Conservation (phyloP, 805 yeast genomes). For the Dipodascopsis uninucleata region DNA sequence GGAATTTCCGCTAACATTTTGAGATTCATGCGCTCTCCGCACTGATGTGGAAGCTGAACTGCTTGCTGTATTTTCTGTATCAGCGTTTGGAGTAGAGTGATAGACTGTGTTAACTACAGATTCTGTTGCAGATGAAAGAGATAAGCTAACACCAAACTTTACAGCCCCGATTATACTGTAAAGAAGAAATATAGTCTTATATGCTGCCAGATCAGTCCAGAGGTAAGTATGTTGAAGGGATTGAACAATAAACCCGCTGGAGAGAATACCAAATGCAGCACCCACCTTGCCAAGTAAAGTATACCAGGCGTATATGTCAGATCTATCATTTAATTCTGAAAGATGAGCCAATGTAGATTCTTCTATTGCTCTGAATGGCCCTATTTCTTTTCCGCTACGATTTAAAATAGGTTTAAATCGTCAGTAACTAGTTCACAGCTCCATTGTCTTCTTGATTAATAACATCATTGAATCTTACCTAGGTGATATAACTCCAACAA, state of each 20-base stretch:
- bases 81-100: no score
- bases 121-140: constrained; percentile 50
- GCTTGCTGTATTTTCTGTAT: no score
- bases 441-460: no score
- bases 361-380: constrained; percentile 57
- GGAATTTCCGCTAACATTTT: no score
- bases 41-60: no score
- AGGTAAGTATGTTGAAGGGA: constrained; percentile 37
- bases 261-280: constrained; percentile 74
- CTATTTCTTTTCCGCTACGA: constrained; percentile 52
- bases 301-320: constrained; percentile 60
- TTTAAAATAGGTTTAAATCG: no score
- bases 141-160: constrained; percentile 50
- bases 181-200: constrained; percentile 24
- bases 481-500: constrained; percentile 54
- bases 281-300: constrained; percentile 48
- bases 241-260: constrained; percentile 68
- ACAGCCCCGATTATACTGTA: constrained; percentile 30
- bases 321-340: constrained; percentile 41
- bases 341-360: constrained; percentile 51
- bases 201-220: constrained; percentile 15
- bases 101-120: no score
- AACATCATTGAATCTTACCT: constrained; percentile 9
- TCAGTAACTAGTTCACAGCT: no score
- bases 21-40: no score